These are phyloP conservation scores for Saccharomyces hybrid DNA, from an alignment of 1,139 yeast species.

Conservation along the genomic window DNA sequence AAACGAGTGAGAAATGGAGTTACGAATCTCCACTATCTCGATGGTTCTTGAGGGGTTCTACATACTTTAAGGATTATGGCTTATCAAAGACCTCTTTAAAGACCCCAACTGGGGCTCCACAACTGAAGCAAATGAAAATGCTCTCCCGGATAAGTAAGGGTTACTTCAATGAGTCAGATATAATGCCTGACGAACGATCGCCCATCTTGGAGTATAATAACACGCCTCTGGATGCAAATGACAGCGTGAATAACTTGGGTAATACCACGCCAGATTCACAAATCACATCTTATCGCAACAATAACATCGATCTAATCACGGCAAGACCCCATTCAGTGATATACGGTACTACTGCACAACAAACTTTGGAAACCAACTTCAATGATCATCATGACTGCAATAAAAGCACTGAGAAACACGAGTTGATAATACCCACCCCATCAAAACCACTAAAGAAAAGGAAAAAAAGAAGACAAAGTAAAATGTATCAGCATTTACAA, in stretches of 20 bases:
- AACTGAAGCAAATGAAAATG: constrained; percentile 20
- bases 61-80: constrained; percentile 18
- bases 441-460: constrained; percentile 3
- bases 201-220: constrained; percentile 17
- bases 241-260: neutral
- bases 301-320: neutral
- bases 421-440: neutral
- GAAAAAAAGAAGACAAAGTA: constrained; percentile 8
- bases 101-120: constrained; percentile 19
- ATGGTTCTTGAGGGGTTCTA: constrained; percentile 28
- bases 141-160: constrained; percentile 18
- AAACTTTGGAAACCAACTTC: neutral
- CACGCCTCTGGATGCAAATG: neutral
- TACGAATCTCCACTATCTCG: constrained; percentile 29
- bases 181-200: constrained; percentile 15
- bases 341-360: constrained; percentile 4
- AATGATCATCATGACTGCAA: neutral
- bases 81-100: constrained; percentile 5
- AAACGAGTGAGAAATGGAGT: constrained; percentile 16
- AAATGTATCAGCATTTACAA: constrained; percentile 12
- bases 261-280: neutral
- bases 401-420: neutral
- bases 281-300: neutral
- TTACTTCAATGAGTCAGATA: constrained; percentile 6
- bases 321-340: constrained; percentile 1